Base-by-base conservation (phyloP, 2,329 filamentous ascomycete genomes). In the Penicillium corylophilum region DNA sequence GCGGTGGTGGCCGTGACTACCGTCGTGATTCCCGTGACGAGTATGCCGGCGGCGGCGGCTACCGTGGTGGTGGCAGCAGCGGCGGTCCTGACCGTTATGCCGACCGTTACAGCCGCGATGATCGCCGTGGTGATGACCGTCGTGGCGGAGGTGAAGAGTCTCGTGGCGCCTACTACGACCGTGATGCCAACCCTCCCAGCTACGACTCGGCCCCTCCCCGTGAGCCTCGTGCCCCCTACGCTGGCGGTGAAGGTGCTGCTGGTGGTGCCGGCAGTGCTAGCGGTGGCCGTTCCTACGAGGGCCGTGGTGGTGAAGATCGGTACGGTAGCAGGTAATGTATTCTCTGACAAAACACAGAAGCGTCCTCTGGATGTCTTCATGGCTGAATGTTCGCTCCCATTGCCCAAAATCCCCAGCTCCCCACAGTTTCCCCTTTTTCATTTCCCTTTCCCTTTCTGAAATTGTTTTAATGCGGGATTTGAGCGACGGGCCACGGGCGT, bases 131-230 rank as follows among this genome's bases (percentile, higher is more conserved):
- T 51, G 74, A 73, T 53, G 73, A 72, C 48, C 70, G 71, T 45
- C 64, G 72, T 40, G 64, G 73, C 51, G 74, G 74, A 53, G 74
- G 71, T 45, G 71, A 74, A 12, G 50, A 50, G 29, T 22, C 51
- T 20, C 53, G 55, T 47, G 72, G 77, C 53, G 72, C 77, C 53
- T 81, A 81, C 67, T 81, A 82, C 60, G 77, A 80, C 59, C 78
- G 78, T 62, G 78, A 81, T 62, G 76, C 77, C 59, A 77, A 79
- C 62, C 70, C 73, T 71, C 73, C 74, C 57, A 71, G 71, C 62
- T 76, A 76, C 54, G 72, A 72, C 33, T 67, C 74, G 29, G 63
- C 67, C 58, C 69, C 71, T 54, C 62, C 70, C 24, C 72, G 72
- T 57, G 71, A 71, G 54, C 53, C 62, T 38, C 64, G 67, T 51